A percentile compares a stretch with the other conserved stretches of the same genome.
Conservation (phyloP, 208 protist species). For the Trypanosoma boissoni region DNA sequence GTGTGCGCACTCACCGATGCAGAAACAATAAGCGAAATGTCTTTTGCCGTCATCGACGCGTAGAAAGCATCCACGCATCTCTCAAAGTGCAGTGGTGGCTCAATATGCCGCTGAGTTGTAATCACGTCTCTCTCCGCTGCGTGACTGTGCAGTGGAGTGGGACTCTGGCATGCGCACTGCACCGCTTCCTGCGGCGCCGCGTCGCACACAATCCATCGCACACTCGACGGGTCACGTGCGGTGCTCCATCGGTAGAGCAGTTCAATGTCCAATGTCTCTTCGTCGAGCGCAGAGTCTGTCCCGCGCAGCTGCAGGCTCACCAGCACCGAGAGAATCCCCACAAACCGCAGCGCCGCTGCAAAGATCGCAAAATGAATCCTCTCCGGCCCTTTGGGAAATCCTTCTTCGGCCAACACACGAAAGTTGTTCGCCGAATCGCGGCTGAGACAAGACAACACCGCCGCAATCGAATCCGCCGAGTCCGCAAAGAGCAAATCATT, state of each 20-base stretch:
- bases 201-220: constrained; percentile 43
- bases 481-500: constrained; percentile 41
- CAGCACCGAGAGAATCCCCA: constrained; percentile 33
- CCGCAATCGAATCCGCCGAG: constrained; percentile 26
- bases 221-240: constrained; percentile 24
- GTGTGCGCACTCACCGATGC: no score
- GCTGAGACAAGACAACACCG: constrained; percentile 33
- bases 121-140: background rate
- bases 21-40: constrained; percentile 61
- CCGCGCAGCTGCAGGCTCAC: constrained; percentile 54
- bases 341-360: constrained; percentile 43
- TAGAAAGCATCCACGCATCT: constrained; percentile 64
- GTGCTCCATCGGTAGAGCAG: constrained; percentile 58
- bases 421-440: constrained; percentile 45
- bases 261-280: constrained; percentile 53
- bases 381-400: background rate
- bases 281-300: background rate
- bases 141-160: no score
- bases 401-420: background rate
- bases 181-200: no score
- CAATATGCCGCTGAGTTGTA: constrained; percentile 8
- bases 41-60: constrained; percentile 61
- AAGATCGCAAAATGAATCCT: constrained; percentile 27
- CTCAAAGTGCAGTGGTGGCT: constrained; percentile 30
- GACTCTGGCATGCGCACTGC: no score